These are phyloP conservation scores for Neurospora terricola DNA, from an alignment of 495 filamentous ascomycete genomes.

Conservation along the genomic window DNA sequence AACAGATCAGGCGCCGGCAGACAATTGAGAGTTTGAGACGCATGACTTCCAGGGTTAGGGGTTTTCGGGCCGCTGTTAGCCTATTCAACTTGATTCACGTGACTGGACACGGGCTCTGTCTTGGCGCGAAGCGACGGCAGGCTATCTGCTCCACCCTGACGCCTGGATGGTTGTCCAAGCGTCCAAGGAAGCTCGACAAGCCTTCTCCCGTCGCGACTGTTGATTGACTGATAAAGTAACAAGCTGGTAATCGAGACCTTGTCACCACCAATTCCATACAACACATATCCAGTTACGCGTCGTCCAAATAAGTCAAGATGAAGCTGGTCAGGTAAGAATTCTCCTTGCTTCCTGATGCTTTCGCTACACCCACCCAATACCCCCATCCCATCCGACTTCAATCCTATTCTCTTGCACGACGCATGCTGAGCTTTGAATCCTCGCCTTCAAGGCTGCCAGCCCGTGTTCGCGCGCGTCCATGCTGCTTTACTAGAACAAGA, in stretches of 20 bases:
- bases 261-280: neutral
- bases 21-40: neutral
- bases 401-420: neutral
- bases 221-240: neutral
- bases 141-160: neutral
- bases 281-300: neutral
- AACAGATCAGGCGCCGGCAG: neutral
- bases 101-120: neutral
- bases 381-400: neutral
- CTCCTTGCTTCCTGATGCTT: neutral
- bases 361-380: constrained; percentile 6
- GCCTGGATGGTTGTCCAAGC: neutral
- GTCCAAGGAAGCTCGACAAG: neutral
- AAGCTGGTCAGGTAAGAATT: constrained; percentile 90
- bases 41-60: neutral
- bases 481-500: constrained; percentile 1
- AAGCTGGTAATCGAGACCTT: neutral
- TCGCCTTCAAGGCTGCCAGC: constrained; percentile 13
- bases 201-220: neutral
- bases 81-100: neutral
- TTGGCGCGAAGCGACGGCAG: neutral
- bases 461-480: neutral
- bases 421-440: constrained; percentile 16
- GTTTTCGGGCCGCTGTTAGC: neutral
- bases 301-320: constrained; percentile 50